phyloP scores from a whole-genome alignment of 2,329 filamentous ascomycete species.

The Amesomyces nigricolor region DNA sequence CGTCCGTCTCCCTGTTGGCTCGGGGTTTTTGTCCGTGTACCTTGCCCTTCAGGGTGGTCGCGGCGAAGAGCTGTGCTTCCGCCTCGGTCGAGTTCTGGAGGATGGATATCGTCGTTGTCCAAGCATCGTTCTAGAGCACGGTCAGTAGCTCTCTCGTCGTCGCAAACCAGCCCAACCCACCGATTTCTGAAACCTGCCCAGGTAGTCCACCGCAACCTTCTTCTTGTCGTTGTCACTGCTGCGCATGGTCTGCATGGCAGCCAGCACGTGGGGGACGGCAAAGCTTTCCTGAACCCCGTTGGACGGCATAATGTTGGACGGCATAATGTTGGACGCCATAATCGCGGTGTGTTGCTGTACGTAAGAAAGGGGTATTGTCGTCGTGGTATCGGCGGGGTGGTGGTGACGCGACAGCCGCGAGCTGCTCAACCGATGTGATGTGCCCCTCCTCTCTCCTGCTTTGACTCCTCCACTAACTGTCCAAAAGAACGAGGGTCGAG shows the following conservation, averaged over 20 bases:
- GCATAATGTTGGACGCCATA: conserved; percentile 48
- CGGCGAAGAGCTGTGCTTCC: conserved; percentile 90
- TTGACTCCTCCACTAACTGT: conserved; percentile 7
- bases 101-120: conserved; percentile 81
- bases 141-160: background rate
- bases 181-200: conserved; percentile 97
- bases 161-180: conserved; percentile 47
- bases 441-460: conserved; percentile 22
- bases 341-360: background rate
- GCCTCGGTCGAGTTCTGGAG: conserved; percentile 74
- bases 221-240: conserved; percentile 78
- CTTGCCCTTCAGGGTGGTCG: conserved; percentile 96
- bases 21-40: conserved; percentile 44
- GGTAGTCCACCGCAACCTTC: conserved; percentile 75
- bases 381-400: background rate
- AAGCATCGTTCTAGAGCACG: conserved; percentile 70
- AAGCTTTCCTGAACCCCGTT: conserved; percentile 65
- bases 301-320: conserved; percentile 54
- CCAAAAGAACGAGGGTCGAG: conserved; percentile 5
- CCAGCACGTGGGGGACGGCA: conserved; percentile 68
- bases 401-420: conserved; percentile 4
- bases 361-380: background rate
- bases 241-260: conserved; percentile 88
- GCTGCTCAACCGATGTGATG: conserved; percentile 12
- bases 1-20: background rate